Base-by-base conservation (phyloP, 2,329 filamentous ascomycete species). In the Epichloe bromicola region DNA sequence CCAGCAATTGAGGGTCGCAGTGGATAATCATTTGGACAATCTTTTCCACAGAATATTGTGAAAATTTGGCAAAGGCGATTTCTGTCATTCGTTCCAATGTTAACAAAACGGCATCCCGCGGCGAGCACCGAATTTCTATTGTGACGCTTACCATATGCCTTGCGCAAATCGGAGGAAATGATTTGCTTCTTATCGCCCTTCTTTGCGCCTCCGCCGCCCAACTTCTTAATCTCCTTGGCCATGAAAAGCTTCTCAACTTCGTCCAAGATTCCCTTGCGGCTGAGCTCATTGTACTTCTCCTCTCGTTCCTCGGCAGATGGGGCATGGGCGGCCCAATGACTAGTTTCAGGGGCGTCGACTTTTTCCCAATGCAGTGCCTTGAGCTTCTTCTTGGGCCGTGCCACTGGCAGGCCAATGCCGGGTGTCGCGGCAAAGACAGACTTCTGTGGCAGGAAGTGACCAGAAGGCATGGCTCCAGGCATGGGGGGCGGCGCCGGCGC, bases 301-400 rank as follows among this genome's bases (percentile, higher is more conserved):
- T 98, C 93, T 63, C 90, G 88, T 54, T 86, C 86, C 64, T 94
- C 84, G 4, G 83, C 80, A n/a, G 88, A 94, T 5, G 88, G 85
- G 33, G 86, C 80, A 66, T 95, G 88, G 7, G 81, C 78, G 36
- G 89, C 90, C 91, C 91, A 97, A 60, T 96, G 87, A 50, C 91
- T 96, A 48, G 88, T 86, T 65, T 93, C 82, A 20, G 89, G 87
- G 49, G 86, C 80, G 68, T 98, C 93, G 50, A 98, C 88, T 74
- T 97, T 97, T 70, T 98, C 93, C 91, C 93, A 97, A 72, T 98
- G 93, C 59, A 98, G 77, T 53, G 91, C 91, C 80, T 98, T 98
- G 68, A 98, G 88, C 76, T 97, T 98, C 82, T 95, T 97, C 79
- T 96, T 97, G 20, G 93, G 89, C 59, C 91, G 77, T 49, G 89